Conservation (phyloP, 108 stramenopile genomes). For the Chaetoceros muelleri region DNA sequence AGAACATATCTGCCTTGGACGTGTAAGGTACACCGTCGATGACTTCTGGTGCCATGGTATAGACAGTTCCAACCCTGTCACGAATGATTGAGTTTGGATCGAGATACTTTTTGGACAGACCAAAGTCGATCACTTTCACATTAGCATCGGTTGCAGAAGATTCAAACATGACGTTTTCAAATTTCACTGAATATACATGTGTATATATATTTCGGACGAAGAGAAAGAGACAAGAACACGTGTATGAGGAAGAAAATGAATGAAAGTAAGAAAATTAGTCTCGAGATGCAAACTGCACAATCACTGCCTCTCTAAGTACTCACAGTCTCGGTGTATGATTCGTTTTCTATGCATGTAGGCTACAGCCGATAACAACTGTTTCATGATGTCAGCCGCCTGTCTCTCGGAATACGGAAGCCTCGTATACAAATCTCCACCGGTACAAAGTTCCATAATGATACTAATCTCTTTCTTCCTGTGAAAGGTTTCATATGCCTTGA, state of each 20-base stretch:
- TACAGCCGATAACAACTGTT: constrained; percentile 47
- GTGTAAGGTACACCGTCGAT: too few relatives aligned
- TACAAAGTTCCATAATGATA: constrained; percentile 60
- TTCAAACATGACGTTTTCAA: constrained; percentile 44
- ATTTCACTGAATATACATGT: too few relatives aligned
- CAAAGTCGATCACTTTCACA: constrained; percentile 87
- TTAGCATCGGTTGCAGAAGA: constrained; percentile 36
- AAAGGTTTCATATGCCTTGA: constrained; percentile 71
- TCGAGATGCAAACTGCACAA: too few relatives aligned
- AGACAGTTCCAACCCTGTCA: constrained; percentile 11
- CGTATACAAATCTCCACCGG: constrained; percentile 48
- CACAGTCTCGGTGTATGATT: constrained; percentile 92
- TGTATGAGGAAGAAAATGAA: constrained; percentile 9
- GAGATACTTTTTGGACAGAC: constrained; percentile 49
- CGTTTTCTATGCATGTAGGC: constrained; percentile 85
- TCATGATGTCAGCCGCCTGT: constrained; percentile 45
- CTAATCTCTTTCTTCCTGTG: constrained; percentile 33
- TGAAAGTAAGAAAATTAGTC: too few relatives aligned
- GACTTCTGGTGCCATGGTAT: too few relatives aligned
- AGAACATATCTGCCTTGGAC: constrained; percentile 39
- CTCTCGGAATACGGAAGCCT: constrained; percentile 60
- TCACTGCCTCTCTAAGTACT: constrained; percentile 87
- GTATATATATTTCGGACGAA: too few relatives aligned
- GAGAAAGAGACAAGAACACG: too few relatives aligned
- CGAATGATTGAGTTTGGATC: constrained; percentile 6